Evolutionary conservation across 768 basidiomycete genomes (phyloP).

Genomic region (Hygrophorus pudorinus): DNA sequence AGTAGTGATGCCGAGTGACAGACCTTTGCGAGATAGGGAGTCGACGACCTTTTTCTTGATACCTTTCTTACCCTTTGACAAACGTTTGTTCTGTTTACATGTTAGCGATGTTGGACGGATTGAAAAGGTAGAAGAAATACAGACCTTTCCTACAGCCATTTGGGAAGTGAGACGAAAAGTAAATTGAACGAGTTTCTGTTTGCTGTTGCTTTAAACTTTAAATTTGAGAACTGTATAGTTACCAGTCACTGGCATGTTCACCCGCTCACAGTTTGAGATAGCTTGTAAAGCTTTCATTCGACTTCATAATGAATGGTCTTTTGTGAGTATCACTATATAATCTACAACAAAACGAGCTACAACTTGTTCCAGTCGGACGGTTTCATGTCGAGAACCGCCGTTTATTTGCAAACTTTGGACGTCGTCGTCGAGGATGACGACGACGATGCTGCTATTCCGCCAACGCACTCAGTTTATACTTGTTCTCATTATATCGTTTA

Average conservation of each 20-base stretch:
- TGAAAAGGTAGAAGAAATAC: conserved; percentile 12
- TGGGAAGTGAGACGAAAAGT: conserved; percentile 15
- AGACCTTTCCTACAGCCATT: conserved; percentile 88
- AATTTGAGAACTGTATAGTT: conserved; percentile 35
- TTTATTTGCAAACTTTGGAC: conserved; percentile 17
- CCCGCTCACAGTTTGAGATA: conserved; percentile 49
- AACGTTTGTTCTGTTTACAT: conserved; percentile 78
- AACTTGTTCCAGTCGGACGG: conserved; percentile 34
- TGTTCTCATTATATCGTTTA: conserved; percentile 63
- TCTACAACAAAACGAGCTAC: no score
- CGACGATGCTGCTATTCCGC: conserved; percentile 24
- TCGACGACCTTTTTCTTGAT: conserved; percentile 99
- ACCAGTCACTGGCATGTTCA: conserved; percentile 38
- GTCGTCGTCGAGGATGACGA: conserved; percentile 18
- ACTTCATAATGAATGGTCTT: conserved; percentile 11
- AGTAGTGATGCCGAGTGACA: conserved; percentile 7
- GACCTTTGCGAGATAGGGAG: conserved; percentile 99
- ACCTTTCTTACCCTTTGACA: conserved; percentile 97
- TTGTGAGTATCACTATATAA: conserved; percentile 5
- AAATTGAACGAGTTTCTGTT: not conserved
- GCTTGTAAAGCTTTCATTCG: conserved; percentile 45
- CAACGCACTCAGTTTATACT: conserved; percentile 24
- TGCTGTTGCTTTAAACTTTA: conserved; percentile 39
- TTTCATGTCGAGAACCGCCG: conserved; percentile 33
- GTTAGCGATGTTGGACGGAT: not conserved